Evolutionary conservation across 495 filamentous ascomycete genomes (phyloP).

Genomic region (Melanomma pulvis-pyrius): DNA sequence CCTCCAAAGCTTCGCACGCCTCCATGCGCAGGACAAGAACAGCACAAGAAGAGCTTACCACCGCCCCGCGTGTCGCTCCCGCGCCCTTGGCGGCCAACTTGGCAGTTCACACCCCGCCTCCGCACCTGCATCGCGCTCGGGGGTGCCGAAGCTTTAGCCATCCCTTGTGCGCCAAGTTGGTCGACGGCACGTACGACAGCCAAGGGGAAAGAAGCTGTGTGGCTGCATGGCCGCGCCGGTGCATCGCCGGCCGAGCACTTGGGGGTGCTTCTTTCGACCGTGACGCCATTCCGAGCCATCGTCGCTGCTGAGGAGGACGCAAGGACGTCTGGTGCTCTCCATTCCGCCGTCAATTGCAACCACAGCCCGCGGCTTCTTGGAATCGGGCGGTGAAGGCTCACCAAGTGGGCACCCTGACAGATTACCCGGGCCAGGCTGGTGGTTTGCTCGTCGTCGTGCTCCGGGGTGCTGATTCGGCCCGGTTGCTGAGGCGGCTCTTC

Average conservation of each 20-base stretch:
- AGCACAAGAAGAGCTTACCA: background rate
- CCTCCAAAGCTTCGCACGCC: background rate
- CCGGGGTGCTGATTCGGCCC: background rate
- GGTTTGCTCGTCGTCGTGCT: background rate
- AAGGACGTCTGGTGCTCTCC: background rate
- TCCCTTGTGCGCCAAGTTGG: conserved; percentile 12
- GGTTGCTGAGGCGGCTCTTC: background rate
- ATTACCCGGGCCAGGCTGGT: background rate
- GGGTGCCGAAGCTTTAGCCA: conserved; percentile 22
- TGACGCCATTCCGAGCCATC: conserved; percentile 1
- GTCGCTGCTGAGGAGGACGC: background rate
- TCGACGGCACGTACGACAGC: conserved; percentile 31
- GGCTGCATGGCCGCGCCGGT: conserved; percentile 14
- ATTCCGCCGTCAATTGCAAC: background rate
- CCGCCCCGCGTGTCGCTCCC: conserved; percentile 6
- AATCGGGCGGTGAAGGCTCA: background rate
- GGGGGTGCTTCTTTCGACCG: conserved; percentile 31
- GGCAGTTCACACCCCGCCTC: conserved; percentile 1
- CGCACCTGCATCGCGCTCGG: background rate
- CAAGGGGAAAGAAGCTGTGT: conserved; percentile 17
- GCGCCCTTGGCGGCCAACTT: conserved; percentile 12
- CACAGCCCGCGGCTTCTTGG: background rate
- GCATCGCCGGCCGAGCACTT: conserved; percentile 31
- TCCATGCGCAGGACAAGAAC: background rate
- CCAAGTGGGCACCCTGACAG: background rate